These are phyloP conservation scores for Phytophthora agathidicida DNA, from an alignment of 352 stramenopile genomes.

Conservation along the genomic window DNA sequence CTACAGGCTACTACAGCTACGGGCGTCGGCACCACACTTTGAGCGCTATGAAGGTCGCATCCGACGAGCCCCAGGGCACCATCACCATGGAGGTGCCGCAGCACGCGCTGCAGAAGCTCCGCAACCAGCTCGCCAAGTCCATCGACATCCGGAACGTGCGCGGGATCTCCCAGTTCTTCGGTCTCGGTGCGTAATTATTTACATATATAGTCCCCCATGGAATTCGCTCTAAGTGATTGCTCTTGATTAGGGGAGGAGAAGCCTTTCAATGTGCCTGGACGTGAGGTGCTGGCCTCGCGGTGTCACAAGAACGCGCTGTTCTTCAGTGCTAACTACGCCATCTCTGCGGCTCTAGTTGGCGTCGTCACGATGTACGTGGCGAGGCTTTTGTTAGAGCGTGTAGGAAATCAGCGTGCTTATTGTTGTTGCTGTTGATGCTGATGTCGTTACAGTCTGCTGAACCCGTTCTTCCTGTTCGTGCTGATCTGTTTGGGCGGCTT, in stretches of 20 bases:
- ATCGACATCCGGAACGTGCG: constrained; percentile 80
- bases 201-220: too few relatives aligned
- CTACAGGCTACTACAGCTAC: too few relatives aligned
- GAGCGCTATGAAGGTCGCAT: constrained; percentile 59
- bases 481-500: constrained; percentile 83
- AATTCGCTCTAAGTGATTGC: constrained; percentile 11
- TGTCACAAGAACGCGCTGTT: constrained; percentile 84
- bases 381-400: neutral
- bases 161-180: constrained; percentile 84
- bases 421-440: constrained; percentile 13
- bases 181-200: constrained; percentile 70
- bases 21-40: constrained; percentile 8
- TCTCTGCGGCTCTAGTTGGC: constrained; percentile 73
- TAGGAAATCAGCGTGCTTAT: neutral
- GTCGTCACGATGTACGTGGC: constrained; percentile 82
- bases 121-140: constrained; percentile 69
- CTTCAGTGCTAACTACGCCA: constrained; percentile 87
- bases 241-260: constrained; percentile 81
- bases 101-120: constrained; percentile 66
- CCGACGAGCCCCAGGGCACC: constrained; percentile 57
- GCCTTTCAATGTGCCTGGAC: constrained; percentile 79
- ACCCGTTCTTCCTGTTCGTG: constrained; percentile 89
- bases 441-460: constrained; percentile 59
- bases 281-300: constrained; percentile 63
- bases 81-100: constrained; percentile 74